These are phyloP conservation scores for Trichosporon sp. DNA, from an alignment of 1,284 basidiomycete species.

Conservation along the genomic window DNA sequence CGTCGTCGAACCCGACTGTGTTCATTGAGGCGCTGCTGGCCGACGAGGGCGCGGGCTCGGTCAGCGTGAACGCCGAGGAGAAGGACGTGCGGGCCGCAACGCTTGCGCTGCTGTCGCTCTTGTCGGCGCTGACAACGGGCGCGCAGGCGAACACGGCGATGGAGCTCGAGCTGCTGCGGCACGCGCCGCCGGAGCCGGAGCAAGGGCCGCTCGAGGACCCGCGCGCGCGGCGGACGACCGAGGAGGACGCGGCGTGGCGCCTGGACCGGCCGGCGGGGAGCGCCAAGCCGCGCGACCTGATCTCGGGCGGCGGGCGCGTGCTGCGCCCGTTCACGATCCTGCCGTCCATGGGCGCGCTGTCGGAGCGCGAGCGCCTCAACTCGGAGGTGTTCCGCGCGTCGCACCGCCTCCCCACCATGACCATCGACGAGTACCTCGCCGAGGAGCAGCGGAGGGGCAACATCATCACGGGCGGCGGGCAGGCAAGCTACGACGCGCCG, in stretches of 20 bases:
- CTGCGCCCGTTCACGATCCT: slow-evolving; percentile 84
- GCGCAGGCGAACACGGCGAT: slow-evolving; percentile 66
- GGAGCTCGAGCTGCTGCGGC: slow-evolving; percentile 61
- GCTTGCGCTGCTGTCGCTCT: slow-evolving; percentile 66
- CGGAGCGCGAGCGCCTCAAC: slow-evolving; percentile 65
- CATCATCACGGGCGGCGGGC: slow-evolving; percentile 77
- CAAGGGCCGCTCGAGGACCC: slow-evolving; percentile 49
- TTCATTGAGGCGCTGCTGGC: slow-evolving; percentile 37
- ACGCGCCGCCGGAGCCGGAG: slow-evolving; percentile 14
- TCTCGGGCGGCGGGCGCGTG: slow-evolving; percentile 73
- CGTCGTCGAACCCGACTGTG: slow-evolving; percentile 37
- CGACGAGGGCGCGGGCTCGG: slow-evolving; percentile 25
- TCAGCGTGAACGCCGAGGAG: slow-evolving; percentile 51
- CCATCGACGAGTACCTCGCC: slow-evolving; percentile 89
- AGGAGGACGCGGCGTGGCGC: slow-evolving; percentile 64
- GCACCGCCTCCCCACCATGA: slow-evolving; percentile 92
- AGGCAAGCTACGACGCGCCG: slow-evolving; percentile 61
- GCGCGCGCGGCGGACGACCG: slow-evolving; percentile 34
- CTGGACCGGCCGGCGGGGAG: slow-evolving; percentile 56
- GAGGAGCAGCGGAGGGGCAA: slow-evolving; percentile 80
- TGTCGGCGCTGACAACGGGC: slow-evolving; percentile 64
- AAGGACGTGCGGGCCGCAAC: slow-evolving; percentile 64
- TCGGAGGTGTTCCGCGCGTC: slow-evolving; percentile 77
- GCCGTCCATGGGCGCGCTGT: slow-evolving; percentile 57
- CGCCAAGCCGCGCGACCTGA: slow-evolving; percentile 55